A percentile compares a stretch with the other conserved stretches of the same genome.
Evolutionary conservation across 192 early-diverging fungal species (phyloP).

Genomic region (Coemansia sp.): DNA sequence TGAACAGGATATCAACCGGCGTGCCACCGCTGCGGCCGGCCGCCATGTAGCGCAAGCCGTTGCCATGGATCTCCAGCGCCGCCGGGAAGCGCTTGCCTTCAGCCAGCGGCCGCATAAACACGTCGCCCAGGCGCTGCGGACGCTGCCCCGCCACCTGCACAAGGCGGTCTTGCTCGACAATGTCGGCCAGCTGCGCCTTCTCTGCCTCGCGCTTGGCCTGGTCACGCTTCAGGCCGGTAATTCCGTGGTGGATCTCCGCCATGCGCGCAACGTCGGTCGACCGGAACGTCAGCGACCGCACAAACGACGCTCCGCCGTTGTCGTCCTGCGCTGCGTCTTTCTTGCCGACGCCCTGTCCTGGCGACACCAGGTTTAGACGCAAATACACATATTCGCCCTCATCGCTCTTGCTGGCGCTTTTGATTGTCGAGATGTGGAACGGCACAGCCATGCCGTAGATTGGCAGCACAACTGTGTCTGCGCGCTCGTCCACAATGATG

Average conservation of each 20-base stretch:
- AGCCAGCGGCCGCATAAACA: constrained; percentile 86
- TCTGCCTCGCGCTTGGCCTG: constrained; percentile 91
- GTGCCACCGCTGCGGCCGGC: constrained; percentile 69
- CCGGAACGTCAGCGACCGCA: constrained; percentile 89
- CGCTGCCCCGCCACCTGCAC: constrained; percentile 72
- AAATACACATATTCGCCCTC: constrained; percentile 89
- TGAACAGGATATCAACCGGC: constrained; percentile 93
- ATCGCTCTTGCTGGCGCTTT: constrained; percentile 90
- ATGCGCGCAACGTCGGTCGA: constrained; percentile 80
- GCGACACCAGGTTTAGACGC: constrained; percentile 94
- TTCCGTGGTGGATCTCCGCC: constrained; percentile 80
- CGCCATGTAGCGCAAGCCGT: constrained; percentile 91
- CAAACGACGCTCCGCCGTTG: constrained; percentile 83
- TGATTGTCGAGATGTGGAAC: constrained; percentile 96
- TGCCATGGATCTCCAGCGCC: constrained; percentile 95
- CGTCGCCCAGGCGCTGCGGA: constrained; percentile 79
- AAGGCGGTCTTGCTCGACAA: constrained; percentile 92
- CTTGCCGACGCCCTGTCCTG: constrained; percentile 87
- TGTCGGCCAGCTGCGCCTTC: constrained; percentile 91
- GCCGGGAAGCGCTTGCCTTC: constrained; percentile 91
- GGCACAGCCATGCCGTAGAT: constrained; percentile 96
- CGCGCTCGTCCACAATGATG: constrained; percentile 85
- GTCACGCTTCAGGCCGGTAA: constrained; percentile 90
- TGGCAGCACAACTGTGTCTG: constrained; percentile 87
- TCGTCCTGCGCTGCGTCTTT: constrained; percentile 89